Conservation (phyloP, 495 filamentous ascomycete genomes). For the Xylaria flabelliformis region DNA sequence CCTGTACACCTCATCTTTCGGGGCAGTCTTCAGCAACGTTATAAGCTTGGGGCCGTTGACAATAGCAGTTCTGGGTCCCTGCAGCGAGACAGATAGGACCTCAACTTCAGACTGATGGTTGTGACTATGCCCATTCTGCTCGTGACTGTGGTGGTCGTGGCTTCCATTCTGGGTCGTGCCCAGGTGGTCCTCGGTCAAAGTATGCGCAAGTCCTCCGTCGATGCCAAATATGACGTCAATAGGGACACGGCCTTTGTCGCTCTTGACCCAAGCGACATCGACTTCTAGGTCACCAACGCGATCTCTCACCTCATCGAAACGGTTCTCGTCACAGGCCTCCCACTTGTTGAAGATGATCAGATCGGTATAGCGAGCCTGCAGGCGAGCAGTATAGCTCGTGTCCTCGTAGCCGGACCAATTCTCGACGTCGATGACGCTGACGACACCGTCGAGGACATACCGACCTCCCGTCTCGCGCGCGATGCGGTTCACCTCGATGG, state of each 20-base stretch:
- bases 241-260: constrained; percentile 74
- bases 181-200: constrained; percentile 50
- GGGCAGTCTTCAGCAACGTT: constrained; percentile 68
- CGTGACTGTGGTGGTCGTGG: constrained; percentile 41
- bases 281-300: constrained; percentile 85
- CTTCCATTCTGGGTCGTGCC: constrained; percentile 41
- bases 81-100: constrained; percentile 77
- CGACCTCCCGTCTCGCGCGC: constrained; percentile 63
- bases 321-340: constrained; percentile 73
- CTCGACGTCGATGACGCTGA: constrained; percentile 93
- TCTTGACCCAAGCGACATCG: constrained; percentile 80
- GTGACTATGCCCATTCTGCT: constrained; percentile 41
- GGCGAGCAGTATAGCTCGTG: constrained; percentile 83
- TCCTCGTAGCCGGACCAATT: constrained; percentile 97
- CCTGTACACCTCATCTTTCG: constrained; percentile 91
- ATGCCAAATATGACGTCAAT: constrained; percentile 83
- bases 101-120: constrained; percentile 87
- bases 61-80: constrained; percentile 42
- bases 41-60: constrained; percentile 72
- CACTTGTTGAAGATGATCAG: constrained; percentile 95
- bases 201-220: constrained; percentile 76
- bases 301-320: constrained; percentile 83
- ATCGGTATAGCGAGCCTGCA: constrained; percentile 91
- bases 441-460: constrained; percentile 86
- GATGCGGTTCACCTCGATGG: constrained; percentile 91